phyloP scores from a whole-genome alignment of 345 rosid species.

The Melaleuca quinquenervia region DNA sequence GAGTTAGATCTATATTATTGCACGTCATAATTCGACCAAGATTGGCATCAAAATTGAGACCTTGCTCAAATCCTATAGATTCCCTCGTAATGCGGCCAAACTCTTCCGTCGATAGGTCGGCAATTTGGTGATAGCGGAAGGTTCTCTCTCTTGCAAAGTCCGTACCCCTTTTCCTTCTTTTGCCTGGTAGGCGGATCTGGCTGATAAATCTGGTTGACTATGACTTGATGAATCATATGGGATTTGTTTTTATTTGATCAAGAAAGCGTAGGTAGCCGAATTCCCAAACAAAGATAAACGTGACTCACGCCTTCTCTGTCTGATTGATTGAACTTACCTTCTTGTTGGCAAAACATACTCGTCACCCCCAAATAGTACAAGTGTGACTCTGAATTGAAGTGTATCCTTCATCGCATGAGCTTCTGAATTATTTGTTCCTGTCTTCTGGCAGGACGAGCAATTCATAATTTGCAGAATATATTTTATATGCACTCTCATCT shows the following conservation, averaged over 20 bases:
- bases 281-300: neutral
- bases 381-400: neutral
- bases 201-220: neutral
- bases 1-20: neutral
- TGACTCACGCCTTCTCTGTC: neutral
- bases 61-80: neutral
- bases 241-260: neutral
- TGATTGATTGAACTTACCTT: neutral
- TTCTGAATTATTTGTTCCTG: neutral
- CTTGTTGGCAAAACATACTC: neutral
- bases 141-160: neutral
- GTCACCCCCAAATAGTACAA: neutral
- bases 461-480: neutral
- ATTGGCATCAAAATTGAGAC: neutral
- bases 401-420: neutral
- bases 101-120: neutral
- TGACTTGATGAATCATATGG: neutral
- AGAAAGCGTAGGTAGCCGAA: neutral
- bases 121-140: neutral
- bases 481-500: neutral
- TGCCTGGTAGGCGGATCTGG: neutral
- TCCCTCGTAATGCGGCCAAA: neutral
- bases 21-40: neutral
- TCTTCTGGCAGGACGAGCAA: too few species aligned
- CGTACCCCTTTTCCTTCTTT: neutral